Percentiles rank a stretch among this genome's conserved stretches.
Conservation (phyloP, 306 rosid species). For the Senna tora region DNA sequence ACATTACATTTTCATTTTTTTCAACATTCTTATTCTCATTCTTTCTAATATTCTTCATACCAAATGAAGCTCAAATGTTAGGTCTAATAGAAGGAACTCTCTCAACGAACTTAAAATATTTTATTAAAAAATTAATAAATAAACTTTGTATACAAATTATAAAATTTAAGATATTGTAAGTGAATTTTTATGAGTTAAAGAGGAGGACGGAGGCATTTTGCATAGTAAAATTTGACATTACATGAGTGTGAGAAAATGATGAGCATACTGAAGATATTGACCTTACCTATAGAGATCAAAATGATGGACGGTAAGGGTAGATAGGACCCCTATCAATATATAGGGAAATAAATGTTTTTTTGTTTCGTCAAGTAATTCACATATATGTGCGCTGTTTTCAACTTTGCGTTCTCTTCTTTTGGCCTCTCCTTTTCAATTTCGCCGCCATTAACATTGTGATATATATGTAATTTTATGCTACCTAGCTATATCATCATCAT, state of each 20-base stretch:
- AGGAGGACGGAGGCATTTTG: not conserved
- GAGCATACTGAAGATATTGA: slow-evolving; percentile 35
- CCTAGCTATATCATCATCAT: not conserved
- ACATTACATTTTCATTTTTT: too few species aligned
- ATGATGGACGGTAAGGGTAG: slow-evolving; percentile 54
- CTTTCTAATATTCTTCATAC: too few species aligned
- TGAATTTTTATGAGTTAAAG: not conserved
- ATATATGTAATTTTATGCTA: not conserved
- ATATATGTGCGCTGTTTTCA: not conserved
- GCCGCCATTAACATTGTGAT: not conserved
- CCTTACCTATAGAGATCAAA: slow-evolving; percentile 28
- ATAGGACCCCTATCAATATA: slow-evolving; percentile 45
- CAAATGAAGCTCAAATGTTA: too few species aligned
- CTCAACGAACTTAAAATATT: too few species aligned
- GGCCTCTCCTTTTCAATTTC: slow-evolving; percentile 17
- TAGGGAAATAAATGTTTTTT: slow-evolving; percentile 19
- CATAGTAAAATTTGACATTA: slow-evolving; percentile 17
- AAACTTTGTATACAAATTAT: too few species aligned
- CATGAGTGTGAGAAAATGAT: slow-evolving; percentile 5
- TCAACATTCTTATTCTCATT: too few species aligned
- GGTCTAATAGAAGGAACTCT: too few species aligned
- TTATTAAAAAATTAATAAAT: too few species aligned
- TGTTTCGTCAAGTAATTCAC: slow-evolving; percentile 16
- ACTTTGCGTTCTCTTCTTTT: slow-evolving; percentile 4
- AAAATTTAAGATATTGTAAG: too few species aligned